Evolutionary conservation across 768 basidiomycete species (phyloP).

Genomic region (Tremella yokohamensis): DNA sequence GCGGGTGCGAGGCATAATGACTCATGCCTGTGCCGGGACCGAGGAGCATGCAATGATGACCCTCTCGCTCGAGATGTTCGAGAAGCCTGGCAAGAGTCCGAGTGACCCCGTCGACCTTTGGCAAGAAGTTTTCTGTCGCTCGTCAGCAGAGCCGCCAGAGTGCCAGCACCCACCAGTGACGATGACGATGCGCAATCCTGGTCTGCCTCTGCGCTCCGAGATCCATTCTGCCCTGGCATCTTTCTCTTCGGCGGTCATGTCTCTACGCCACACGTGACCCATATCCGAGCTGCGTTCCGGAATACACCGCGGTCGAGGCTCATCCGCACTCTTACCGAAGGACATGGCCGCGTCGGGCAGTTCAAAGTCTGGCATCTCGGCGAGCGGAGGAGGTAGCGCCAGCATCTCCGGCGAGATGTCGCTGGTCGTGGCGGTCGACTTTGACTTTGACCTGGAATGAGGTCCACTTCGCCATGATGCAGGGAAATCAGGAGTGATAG

Average conservation of each 20-base stretch:
- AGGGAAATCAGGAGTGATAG: constrained; percentile 12
- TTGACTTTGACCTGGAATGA: no score
- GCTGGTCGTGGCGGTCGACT: no score
- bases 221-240: constrained; percentile 35
- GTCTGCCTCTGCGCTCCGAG: constrained; percentile 24
- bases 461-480: no score
- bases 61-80: constrained; percentile 53
- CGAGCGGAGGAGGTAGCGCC: constrained; percentile 14
- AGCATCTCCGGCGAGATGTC: constrained; percentile 1
- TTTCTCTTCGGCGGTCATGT: constrained; percentile 30
- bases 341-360: constrained; percentile 10
- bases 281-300: neutral
- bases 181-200: constrained; percentile 46
- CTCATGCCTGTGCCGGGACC: constrained; percentile 53
- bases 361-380: constrained; percentile 15
- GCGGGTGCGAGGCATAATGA: constrained; percentile 53
- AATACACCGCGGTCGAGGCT: neutral
- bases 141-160: neutral
- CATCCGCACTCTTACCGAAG: no score
- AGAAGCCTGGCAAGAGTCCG: constrained; percentile 54
- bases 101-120: constrained; percentile 56
- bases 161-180: constrained; percentile 36
- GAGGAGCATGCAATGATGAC: constrained; percentile 54
- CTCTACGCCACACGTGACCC: constrained; percentile 19
- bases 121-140: constrained; percentile 52